A percentile compares a stretch with the other conserved stretches of the same genome.
These are phyloP conservation scores for Lactarius evosmus DNA, from an alignment of 768 basidiomycete genomes.

Conservation along the genomic window DNA sequence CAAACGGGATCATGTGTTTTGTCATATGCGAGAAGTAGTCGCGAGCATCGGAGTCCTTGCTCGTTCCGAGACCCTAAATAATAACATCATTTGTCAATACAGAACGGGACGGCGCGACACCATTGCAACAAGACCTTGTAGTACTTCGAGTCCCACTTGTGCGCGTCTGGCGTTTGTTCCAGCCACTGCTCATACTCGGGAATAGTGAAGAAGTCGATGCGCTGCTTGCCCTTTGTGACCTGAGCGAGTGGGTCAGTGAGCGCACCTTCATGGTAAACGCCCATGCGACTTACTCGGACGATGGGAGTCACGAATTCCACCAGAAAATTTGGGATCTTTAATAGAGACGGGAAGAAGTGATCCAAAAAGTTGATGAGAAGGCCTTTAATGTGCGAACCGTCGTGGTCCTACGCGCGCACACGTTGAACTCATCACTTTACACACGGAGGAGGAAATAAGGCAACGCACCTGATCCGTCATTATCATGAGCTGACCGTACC, in stretches of 20 bases:
- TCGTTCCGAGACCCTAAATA: constrained; percentile 89
- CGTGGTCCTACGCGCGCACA: constrained; percentile 72
- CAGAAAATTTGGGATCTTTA: constrained; percentile 87
- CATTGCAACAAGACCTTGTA: constrained; percentile 70
- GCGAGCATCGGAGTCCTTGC: constrained; percentile 82
- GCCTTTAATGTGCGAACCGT: constrained; percentile 99
- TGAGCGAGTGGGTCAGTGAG: constrained; percentile 31
- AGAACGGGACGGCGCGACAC: background rate
- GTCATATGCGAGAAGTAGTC: constrained; percentile 90
- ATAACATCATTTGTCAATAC: constrained; percentile 5
- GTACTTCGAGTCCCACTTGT: constrained; percentile 92
- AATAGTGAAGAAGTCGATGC: constrained; percentile 91
- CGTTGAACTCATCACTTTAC: background rate
- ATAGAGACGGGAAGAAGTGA: constrained; percentile 91
- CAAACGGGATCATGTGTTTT: constrained; percentile 94
- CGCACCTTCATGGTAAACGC: constrained; percentile 4
- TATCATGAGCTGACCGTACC: constrained; percentile 96
- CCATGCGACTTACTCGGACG: constrained; percentile 63
- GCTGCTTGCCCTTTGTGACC: constrained; percentile 77
- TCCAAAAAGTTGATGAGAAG: constrained; percentile 97
- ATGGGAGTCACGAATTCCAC: constrained; percentile 99
- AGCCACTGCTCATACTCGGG: constrained; percentile 96
- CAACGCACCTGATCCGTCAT: constrained; percentile 95
- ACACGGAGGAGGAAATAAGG: background rate
- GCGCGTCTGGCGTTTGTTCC: constrained; percentile 66